Percentiles rank a stretch among this genome's conserved stretches.
These are phyloP conservation scores for Wickerhamiella vanderwaltii DNA, from an alignment of 805 yeast species.

Conservation along the genomic window DNA sequence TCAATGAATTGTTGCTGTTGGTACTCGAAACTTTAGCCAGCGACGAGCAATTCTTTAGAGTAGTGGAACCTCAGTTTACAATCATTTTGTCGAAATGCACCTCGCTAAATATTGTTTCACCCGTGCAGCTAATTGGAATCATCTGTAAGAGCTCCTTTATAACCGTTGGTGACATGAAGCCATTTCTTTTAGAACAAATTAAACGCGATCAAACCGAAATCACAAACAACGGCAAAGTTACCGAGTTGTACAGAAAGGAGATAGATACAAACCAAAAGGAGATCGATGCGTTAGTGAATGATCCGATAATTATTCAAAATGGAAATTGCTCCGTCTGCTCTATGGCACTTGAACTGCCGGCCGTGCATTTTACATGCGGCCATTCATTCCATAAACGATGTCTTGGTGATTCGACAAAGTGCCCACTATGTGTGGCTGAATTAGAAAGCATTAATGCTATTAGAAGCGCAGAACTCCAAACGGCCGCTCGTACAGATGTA, in stretches of 20 bases:
- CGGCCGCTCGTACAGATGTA: conserved; percentile 48
- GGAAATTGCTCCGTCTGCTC: conserved; percentile 56
- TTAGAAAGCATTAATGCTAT: conserved; percentile 51
- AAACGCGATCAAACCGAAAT: conserved; percentile 51
- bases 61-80: conserved; percentile 42
- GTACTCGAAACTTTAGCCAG: neutral
- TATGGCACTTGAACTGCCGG: conserved; percentile 57
- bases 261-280: conserved; percentile 42
- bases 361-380: conserved; percentile 70
- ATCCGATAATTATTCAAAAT: conserved; percentile 46
- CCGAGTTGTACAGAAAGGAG: conserved; percentile 56
- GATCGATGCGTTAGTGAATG: conserved; percentile 38
- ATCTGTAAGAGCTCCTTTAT: conserved; percentile 51
- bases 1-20: neutral
- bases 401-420: conserved; percentile 34
- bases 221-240: conserved; percentile 51
- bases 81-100: conserved; percentile 43
- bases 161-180: conserved; percentile 60
- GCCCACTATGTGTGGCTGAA: conserved; percentile 71
- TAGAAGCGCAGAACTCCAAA: conserved; percentile 43
- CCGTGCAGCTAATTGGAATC: conserved; percentile 64
- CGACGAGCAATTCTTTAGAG: conserved; percentile 29
- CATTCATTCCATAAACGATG: conserved; percentile 84
- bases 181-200: conserved; percentile 51
- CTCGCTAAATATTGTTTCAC: conserved; percentile 44